These are phyloP conservation scores for Colletotrichum tropicale DNA, from an alignment of 2,329 filamentous ascomycete species.

Conservation along the genomic window DNA sequence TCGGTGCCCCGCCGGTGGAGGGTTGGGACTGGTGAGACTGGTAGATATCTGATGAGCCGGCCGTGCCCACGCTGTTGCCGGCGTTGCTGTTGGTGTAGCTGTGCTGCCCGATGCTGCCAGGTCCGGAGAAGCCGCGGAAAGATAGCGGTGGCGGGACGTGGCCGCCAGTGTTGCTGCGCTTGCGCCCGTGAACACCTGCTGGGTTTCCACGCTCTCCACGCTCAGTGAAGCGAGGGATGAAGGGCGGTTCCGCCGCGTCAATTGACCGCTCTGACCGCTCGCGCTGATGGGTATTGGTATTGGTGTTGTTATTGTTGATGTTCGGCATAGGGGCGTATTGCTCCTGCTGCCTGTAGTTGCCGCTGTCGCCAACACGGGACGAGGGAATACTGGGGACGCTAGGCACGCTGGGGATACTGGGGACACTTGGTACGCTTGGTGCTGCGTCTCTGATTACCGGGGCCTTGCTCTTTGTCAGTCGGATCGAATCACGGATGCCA, in stretches of 20 bases:
- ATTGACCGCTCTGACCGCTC: slow-evolving; percentile 56
- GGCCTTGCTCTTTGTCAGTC: slow-evolving; percentile 78
- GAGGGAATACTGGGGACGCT: slow-evolving; percentile 41
- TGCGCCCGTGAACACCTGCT: slow-evolving; percentile 70
- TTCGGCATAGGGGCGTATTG: slow-evolving; percentile 36
- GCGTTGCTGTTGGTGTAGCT: slow-evolving; percentile 61
- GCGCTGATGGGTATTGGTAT: slow-evolving; percentile 43
- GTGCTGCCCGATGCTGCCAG: slow-evolving; percentile 46
- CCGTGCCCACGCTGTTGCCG: slow-evolving; percentile 61
- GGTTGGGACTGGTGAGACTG: slow-evolving; percentile 56
- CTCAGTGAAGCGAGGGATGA: slow-evolving; percentile 73
- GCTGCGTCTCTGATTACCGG: slow-evolving; percentile 41
- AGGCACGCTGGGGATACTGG: slow-evolving; percentile 57
- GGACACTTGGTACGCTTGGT: slow-evolving; percentile 58
- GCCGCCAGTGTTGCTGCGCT: slow-evolving; percentile 87
- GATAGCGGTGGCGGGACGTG: slow-evolving; percentile 72
- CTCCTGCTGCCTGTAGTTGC: slow-evolving; percentile 43
- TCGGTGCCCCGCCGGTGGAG: slow-evolving; percentile 33
- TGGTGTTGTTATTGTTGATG: neutral
- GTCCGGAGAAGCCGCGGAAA: slow-evolving; percentile 79
- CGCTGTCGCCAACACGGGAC: slow-evolving; percentile 38
- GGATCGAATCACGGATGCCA: slow-evolving; percentile 85
- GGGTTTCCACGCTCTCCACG: slow-evolving; percentile 59
- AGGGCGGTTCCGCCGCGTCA: slow-evolving; percentile 73
- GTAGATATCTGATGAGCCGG: slow-evolving; percentile 65